Evolutionary conservation across 2,329 filamentous ascomycete species (phyloP).

Genomic region (Sclerotinia sclerotiorum): DNA sequence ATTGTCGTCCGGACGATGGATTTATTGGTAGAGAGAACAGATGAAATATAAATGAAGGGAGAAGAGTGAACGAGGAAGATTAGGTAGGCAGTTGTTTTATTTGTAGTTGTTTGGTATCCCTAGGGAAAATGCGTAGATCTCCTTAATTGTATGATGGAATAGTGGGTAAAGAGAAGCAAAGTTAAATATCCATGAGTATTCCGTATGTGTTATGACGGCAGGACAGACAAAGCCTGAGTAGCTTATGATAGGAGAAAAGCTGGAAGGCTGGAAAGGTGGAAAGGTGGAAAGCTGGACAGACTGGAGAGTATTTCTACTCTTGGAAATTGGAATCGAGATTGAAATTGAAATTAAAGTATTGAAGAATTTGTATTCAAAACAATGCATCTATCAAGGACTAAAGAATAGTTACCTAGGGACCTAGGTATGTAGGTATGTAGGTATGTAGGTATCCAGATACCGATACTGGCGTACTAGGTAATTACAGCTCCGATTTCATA

Average conservation of each 20-base stretch:
- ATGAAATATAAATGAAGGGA: not conserved
- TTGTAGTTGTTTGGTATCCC: constrained; percentile 7
- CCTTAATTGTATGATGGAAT: constrained; percentile 6
- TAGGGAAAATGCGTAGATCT: not conserved
- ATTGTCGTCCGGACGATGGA: not conserved
- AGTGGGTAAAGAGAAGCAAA: constrained; percentile 6
- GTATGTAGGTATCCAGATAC: no score
- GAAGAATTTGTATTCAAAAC: not conserved
- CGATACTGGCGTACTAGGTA: no score
- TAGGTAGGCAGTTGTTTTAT: constrained; percentile 5
- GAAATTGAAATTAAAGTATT: not conserved
- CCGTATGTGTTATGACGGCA: not conserved
- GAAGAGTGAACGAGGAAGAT: not conserved
- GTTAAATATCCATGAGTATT: constrained; percentile 2
- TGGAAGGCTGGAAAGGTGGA: not conserved
- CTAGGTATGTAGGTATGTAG: no score
- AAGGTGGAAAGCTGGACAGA: no score
- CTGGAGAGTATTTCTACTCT: no score
- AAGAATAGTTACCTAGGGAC: no score
- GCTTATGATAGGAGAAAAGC: not conserved
- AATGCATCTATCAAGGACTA: no score
- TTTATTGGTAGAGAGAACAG: no score
- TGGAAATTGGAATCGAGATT: not conserved
- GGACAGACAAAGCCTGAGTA: not conserved
- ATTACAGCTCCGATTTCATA: no score